These are phyloP conservation scores for Glebionis coronaria DNA, from an alignment of 129 eudicot species.

Conservation along the genomic window DNA sequence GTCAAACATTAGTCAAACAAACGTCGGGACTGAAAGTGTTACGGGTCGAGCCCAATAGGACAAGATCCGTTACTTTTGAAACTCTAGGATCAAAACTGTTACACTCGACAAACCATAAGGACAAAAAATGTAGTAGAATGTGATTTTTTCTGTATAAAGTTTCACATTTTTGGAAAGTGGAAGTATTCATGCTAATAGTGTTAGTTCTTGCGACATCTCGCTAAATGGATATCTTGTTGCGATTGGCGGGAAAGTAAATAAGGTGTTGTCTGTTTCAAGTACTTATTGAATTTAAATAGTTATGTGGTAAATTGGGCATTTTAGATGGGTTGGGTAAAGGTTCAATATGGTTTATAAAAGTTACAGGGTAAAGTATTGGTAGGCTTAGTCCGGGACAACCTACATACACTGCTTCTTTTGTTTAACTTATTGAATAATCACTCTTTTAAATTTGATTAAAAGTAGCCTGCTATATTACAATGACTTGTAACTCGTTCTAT, in stretches of 20 bases:
- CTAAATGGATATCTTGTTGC: conserved; percentile 61
- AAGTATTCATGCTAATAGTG: too few species aligned
- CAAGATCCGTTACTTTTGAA: too few species aligned
- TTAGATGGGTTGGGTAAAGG: neutral
- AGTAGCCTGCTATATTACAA: neutral
- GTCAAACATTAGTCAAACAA: too few species aligned
- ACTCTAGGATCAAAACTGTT: too few species aligned
- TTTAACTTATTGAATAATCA: neutral
- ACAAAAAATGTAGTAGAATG: too few species aligned
- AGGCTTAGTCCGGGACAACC: neutral
- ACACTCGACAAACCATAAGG: too few species aligned
- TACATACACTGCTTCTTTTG: neutral
- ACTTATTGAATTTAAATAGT: too few species aligned
- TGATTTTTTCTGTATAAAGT: too few species aligned
- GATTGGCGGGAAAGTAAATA: conserved; percentile 55
- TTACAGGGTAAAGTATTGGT: neutral
- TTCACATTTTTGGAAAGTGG: too few species aligned
- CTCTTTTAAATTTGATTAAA: neutral
- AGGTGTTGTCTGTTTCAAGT: conserved; percentile 17
- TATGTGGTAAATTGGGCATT: neutral
- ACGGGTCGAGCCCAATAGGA: too few species aligned
- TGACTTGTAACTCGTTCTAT: neutral
- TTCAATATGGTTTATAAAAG: neutral
- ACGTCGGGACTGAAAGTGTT: too few species aligned
- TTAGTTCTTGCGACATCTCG: conserved; percentile 51